These are phyloP conservation scores for Thecaphora thlaspeos DNA, from an alignment of 1,284 basidiomycete species.

Conservation along the genomic window DNA sequence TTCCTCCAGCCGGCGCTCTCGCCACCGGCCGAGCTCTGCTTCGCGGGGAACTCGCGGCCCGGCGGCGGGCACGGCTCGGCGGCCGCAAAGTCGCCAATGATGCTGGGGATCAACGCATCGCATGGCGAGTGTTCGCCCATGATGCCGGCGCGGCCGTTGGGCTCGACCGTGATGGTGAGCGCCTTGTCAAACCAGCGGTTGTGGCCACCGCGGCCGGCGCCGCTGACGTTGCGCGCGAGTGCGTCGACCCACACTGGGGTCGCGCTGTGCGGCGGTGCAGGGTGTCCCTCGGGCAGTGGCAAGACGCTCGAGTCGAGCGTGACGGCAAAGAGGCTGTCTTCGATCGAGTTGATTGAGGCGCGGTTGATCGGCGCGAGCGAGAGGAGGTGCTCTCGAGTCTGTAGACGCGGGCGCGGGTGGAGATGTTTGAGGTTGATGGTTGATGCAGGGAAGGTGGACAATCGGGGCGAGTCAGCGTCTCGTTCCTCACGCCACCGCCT, in stretches of 20 bases:
- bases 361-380: conserved; percentile 70
- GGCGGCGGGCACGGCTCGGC: conserved; percentile 60
- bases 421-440: too few relatives aligned
- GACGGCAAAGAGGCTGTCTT: conserved; percentile 75
- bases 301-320: conserved; percentile 63
- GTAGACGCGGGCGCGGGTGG: too few relatives aligned
- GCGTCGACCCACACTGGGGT: conserved; percentile 70
- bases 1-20: conserved; percentile 64
- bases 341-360: conserved; percentile 66
- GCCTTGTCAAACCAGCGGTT: conserved; percentile 96
- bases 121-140: conserved; percentile 90
- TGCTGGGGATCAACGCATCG: conserved; percentile 87
- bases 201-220: conserved; percentile 67
- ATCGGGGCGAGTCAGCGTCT: neutral
- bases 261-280: conserved; percentile 61
- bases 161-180: conserved; percentile 78
- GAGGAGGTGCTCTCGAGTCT: conserved; percentile 74
- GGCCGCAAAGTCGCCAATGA: conserved; percentile 81
- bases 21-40: conserved; percentile 27
- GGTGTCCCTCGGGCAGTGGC: conserved; percentile 49
- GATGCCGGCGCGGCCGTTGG: conserved; percentile 78
- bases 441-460: too few relatives aligned
- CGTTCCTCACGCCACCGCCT: too few relatives aligned
- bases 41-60: conserved; percentile 29
- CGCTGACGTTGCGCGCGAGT: conserved; percentile 75